Evolutionary conservation across 305 asterid species (phyloP).

Genomic region (Euphrasia arctica): DNA sequence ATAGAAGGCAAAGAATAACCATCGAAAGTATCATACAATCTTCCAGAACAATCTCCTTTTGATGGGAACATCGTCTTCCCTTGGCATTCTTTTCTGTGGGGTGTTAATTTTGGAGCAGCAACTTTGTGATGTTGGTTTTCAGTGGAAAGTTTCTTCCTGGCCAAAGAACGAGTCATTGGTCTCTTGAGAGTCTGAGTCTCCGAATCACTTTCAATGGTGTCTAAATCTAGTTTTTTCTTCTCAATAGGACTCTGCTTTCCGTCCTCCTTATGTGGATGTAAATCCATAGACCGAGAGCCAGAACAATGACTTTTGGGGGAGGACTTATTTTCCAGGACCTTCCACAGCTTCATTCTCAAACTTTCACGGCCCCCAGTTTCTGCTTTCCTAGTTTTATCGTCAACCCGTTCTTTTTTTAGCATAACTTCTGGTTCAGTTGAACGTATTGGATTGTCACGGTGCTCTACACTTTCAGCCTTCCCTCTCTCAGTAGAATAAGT

Average conservation of each 20-base stretch:
- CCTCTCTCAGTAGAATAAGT: slow-evolving; percentile 29
- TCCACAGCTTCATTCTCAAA: slow-evolving; percentile 77
- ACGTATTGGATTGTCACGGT: slow-evolving; percentile 33
- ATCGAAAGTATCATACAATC: slow-evolving; percentile 33
- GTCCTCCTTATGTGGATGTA: slow-evolving; percentile 35
- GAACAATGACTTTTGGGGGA: slow-evolving; percentile 48
- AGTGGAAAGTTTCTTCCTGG: slow-evolving; percentile 44
- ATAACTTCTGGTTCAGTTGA: slow-evolving; percentile 38
- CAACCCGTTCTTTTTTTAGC: slow-evolving; percentile 38
- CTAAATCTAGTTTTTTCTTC: slow-evolving; percentile 56
- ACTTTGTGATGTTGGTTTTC: slow-evolving; percentile 33
- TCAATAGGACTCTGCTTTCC: slow-evolving; percentile 35
- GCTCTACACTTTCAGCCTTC: slow-evolving; percentile 35
- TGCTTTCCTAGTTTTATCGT: slow-evolving; percentile 37
- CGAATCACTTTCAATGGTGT: slow-evolving; percentile 84
- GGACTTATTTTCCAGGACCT: slow-evolving; percentile 68
- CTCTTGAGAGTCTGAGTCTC: slow-evolving; percentile 41
- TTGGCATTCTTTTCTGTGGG: slow-evolving; percentile 34
- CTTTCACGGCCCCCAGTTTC: slow-evolving; percentile 57
- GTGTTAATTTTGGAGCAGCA: slow-evolving; percentile 33
- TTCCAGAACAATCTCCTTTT: slow-evolving; percentile 42
- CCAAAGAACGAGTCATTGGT: slow-evolving; percentile 50
- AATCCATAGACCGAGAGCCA: slow-evolving; percentile 33
- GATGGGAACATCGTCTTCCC: slow-evolving; percentile 38
- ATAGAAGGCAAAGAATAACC: slow-evolving; percentile 43